Evolutionary conservation across 164 flowering plant species (phyloP).

Genomic region (Umbilicus rupestris): DNA sequence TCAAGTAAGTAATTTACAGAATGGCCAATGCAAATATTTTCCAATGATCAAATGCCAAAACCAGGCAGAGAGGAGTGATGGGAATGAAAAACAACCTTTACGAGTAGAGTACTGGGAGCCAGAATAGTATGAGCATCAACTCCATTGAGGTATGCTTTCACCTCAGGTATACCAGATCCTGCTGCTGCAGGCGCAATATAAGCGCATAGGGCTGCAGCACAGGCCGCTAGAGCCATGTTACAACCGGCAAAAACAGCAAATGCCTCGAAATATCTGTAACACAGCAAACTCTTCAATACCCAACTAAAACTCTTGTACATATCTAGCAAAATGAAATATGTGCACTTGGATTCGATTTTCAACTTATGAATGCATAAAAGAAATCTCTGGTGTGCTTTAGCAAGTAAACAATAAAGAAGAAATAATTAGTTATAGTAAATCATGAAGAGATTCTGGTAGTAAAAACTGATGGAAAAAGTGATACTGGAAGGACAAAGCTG

Average conservation of each 20-base stretch:
- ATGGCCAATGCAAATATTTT: too few relatives aligned
- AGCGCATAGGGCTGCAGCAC: constrained; percentile 67
- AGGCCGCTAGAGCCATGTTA: constrained; percentile 48
- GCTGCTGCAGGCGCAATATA: constrained; percentile 94
- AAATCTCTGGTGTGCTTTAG: too few relatives aligned
- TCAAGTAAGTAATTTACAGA: background rate
- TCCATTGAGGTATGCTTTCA: constrained; percentile 91
- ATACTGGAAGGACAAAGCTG: too few relatives aligned
- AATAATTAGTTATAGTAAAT: too few relatives aligned
- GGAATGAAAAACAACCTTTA: constrained; percentile 41
- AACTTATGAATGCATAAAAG: too few relatives aligned
- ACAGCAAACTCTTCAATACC: constrained; percentile 23
- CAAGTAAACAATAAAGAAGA: too few relatives aligned
- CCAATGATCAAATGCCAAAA: too few relatives aligned
- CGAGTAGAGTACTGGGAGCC: constrained; percentile 85
- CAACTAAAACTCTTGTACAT: constrained; percentile 11
- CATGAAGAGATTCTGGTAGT: too few relatives aligned
- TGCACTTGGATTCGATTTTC: too few relatives aligned
- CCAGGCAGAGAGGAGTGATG: background rate
- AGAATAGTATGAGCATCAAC: constrained; percentile 79
- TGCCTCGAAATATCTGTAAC: constrained; percentile 58
- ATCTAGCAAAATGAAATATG: too few relatives aligned
- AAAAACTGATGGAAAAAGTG: background rate
- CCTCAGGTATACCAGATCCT: constrained; percentile 89
- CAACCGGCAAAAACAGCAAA: constrained; percentile 50